phyloP scores from a whole-genome alignment of 2,329 filamentous ascomycete species.

The Cephalotrichum gorgonifer region DNA sequence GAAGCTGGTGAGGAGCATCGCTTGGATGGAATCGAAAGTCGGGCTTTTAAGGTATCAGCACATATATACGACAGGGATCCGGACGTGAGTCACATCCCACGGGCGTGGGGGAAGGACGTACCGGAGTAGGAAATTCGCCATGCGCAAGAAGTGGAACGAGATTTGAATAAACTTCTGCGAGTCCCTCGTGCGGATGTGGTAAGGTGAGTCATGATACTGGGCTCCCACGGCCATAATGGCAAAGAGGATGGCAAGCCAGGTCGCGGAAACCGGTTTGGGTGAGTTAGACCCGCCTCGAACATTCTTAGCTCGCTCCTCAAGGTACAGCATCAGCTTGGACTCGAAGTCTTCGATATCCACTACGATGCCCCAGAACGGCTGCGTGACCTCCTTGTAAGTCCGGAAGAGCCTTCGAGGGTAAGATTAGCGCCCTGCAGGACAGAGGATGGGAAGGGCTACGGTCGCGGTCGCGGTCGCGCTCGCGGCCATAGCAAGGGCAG shows the following conservation, averaged over 20 bases:
- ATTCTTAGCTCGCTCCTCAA: slow-evolving; percentile 52
- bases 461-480: too few relatives aligned
- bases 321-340: slow-evolving; percentile 52
- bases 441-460: too few relatives aligned
- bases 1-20: slow-evolving; percentile 51
- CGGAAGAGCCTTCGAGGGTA: slow-evolving; percentile 44
- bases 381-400: slow-evolving; percentile 56
- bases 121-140: slow-evolving; percentile 54
- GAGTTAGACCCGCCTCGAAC: slow-evolving; percentile 34
- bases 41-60: slow-evolving; percentile 26
- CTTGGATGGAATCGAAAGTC: slow-evolving; percentile 56
- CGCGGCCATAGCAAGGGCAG: not conserved
- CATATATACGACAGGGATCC: too few relatives aligned
- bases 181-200: slow-evolving; percentile 48
- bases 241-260: slow-evolving; percentile 57
- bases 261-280: slow-evolving; percentile 45
- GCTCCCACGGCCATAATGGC: slow-evolving; percentile 55
- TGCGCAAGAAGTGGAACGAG: slow-evolving; percentile 53
- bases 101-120: slow-evolving; percentile 17
- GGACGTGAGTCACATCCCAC: too few relatives aligned
- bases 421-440: not conserved
- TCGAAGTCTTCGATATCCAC: slow-evolving; percentile 57
- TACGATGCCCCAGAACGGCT: slow-evolving; percentile 59
- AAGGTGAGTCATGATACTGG: slow-evolving; percentile 55
- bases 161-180: slow-evolving; percentile 53